Evolutionary conservation across 495 filamentous ascomycete genomes (phyloP).

Genomic region (Halenospora varia): DNA sequence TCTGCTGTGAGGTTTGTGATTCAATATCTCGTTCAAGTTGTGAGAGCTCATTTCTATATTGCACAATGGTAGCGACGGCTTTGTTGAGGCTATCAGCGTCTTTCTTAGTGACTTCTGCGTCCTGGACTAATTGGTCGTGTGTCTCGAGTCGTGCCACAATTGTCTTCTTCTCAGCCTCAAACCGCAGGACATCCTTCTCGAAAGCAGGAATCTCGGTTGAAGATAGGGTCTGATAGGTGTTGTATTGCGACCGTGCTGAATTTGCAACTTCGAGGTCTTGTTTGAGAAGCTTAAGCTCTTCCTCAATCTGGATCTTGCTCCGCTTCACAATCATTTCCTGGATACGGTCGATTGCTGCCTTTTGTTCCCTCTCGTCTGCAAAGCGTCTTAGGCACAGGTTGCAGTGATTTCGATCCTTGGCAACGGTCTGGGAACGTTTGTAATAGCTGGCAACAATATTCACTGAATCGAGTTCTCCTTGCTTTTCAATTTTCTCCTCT

Average conservation of each 20-base stretch:
- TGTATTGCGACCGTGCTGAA: slow-evolving; percentile 60
- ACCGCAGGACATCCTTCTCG: slow-evolving; percentile 53
- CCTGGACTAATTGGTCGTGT: slow-evolving; percentile 64
- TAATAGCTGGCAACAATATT: slow-evolving; percentile 62
- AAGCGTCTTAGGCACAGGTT: slow-evolving; percentile 65
- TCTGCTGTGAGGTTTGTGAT: slow-evolving; percentile 66
- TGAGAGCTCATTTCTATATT: slow-evolving; percentile 65
- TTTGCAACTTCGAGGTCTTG: slow-evolving; percentile 53
- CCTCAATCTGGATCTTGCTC: slow-evolving; percentile 46
- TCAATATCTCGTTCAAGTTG: slow-evolving; percentile 66
- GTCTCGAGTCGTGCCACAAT: slow-evolving; percentile 66
- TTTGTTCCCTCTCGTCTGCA: slow-evolving; percentile 50
- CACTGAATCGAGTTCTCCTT: slow-evolving; percentile 59
- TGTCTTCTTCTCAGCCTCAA: slow-evolving; percentile 49
- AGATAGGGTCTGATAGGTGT: slow-evolving; percentile 65
- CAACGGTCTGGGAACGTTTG: slow-evolving; percentile 50
- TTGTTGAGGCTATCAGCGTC: slow-evolving; percentile 73
- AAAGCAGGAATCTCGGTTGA: slow-evolving; percentile 67
- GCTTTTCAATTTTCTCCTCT: slow-evolving; percentile 52
- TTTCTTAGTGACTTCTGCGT: slow-evolving; percentile 58
- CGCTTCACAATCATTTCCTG: slow-evolving; percentile 53
- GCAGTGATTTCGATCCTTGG: slow-evolving; percentile 61
- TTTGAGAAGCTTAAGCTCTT: slow-evolving; percentile 48
- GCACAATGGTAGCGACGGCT: slow-evolving; percentile 71
- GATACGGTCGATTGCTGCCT: slow-evolving; percentile 57